Base-by-base conservation (phyloP, 2,329 filamentous ascomycete species). In the Xylaria sp. region DNA sequence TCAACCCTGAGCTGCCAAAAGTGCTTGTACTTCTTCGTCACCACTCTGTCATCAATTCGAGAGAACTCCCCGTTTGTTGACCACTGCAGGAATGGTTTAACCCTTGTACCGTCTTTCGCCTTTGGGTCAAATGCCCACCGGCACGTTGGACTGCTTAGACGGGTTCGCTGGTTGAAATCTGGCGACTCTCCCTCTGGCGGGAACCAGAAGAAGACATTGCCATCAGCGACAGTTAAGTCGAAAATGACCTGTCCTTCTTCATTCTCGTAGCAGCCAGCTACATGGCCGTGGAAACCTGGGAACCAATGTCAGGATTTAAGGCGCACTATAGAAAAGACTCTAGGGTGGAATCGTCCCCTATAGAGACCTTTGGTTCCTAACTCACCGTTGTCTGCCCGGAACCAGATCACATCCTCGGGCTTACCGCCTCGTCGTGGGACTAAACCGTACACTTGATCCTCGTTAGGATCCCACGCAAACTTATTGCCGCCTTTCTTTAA, bases 401-500 rank as follows among this genome's bases (percentile, higher is more conserved):
- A 77, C 83, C 83, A 85, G 0, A 80, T 72, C 43, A 85, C 82
- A 70, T 86, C 83, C 63, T 83, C 81, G 0, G 79, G 76, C 65
- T 81, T 83, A 0, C 78, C 83, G 2, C 79, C 79, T 2, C 79
- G 72, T 7, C 84, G 76, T 2, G 83, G 83, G 2, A 85, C 82
- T 14, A 86, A 75, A 0, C 81, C 84, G 64, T 85, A 86, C 73
- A 80, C 81, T 69, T 85, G 83, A 67, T 85, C 82, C 69, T 85
- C 83, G 2, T 83, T 74, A 0, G 82, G 80, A 57, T 83, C 81
- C 82, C 81, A 83, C 0, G 81, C 80, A 71, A 80, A 84, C 70
- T 84, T 82, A 65, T 83, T 81, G 0, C 78, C 80, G 0, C 81
- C 81, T 2, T 67, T 72, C 71, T 78, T 78, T 67, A 84, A 71